Evolutionary conservation across 192 early-diverging fungal genomes (phyloP).

Genomic region (Lobosporangium transversale): DNA sequence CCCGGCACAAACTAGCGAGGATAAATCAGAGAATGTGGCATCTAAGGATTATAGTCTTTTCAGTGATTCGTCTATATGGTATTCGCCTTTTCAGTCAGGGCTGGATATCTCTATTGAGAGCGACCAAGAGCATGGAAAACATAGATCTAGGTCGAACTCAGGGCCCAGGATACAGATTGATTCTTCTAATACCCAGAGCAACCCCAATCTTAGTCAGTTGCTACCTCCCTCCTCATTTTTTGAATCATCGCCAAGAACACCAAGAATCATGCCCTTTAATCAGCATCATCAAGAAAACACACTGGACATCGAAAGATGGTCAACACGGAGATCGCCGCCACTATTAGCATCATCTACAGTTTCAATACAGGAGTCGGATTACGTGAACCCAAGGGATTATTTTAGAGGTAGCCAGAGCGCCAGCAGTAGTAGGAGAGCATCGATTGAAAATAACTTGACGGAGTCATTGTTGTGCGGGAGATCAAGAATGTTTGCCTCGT

Average conservation of each 20-base stretch:
- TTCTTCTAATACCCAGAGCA: background rate
- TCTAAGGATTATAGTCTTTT: conserved; percentile 13
- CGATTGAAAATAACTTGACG: conserved; percentile 43
- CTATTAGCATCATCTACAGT: conserved; percentile 35
- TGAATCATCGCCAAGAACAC: conserved; percentile 36
- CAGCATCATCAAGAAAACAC: conserved; percentile 9
- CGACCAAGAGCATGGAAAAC: conserved; percentile 40
- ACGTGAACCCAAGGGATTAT: conserved; percentile 27
- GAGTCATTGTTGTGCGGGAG: conserved; percentile 38
- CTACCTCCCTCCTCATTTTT: conserved; percentile 33
- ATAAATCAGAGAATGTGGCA: background rate
- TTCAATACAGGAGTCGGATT: conserved; percentile 27
- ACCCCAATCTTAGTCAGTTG: conserved; percentile 12
- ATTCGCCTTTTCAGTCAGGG: conserved; percentile 47
- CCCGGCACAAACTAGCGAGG: background rate
- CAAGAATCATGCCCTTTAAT: conserved; percentile 46
- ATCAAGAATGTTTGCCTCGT: conserved; percentile 34
- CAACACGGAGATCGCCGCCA: conserved; percentile 25
- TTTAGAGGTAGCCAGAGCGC: conserved; percentile 47
- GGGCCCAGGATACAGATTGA: conserved; percentile 21
- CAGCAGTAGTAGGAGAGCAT: conserved; percentile 37
- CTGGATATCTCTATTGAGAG: conserved; percentile 45
- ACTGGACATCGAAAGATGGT: conserved; percentile 27
- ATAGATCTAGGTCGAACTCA: conserved; percentile 13
- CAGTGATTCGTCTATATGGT: conserved; percentile 38